Conservation (phyloP, 225 moss, liverwort and hornwort species). For the Bryum argenteum region DNA sequence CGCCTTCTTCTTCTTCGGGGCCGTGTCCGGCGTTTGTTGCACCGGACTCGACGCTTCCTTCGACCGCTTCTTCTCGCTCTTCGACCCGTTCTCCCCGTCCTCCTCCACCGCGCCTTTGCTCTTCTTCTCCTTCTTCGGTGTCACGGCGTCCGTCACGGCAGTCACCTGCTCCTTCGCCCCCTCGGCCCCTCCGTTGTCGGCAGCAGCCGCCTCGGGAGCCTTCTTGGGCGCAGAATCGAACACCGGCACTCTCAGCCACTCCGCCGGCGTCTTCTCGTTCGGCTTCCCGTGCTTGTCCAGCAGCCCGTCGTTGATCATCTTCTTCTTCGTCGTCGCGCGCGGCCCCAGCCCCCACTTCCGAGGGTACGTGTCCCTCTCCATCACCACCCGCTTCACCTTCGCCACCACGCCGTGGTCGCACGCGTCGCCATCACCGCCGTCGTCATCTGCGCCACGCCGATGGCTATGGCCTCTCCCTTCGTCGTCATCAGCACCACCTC, state of each 20-base stretch:
- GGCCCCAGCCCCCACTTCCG: constrained; percentile 95
- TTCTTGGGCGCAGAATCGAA: constrained; percentile 51
- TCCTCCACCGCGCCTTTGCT: constrained; percentile 37
- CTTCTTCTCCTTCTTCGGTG: constrained; percentile 58
- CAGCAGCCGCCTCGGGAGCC: neutral
- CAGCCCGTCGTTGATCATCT: constrained; percentile 79
- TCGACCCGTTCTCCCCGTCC: constrained; percentile 37
- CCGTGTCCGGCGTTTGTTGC: constrained; percentile 51
- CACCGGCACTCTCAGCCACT: constrained; percentile 77
- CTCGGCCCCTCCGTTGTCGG: constrained; percentile 46
- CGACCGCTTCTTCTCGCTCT: constrained; percentile 60
- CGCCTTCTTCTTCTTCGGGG: constrained; percentile 80
- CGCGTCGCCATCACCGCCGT: constrained; percentile 95
- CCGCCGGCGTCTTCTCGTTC: constrained; percentile 87
- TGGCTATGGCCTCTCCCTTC: constrained; percentile 91
- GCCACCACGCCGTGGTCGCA: constrained; percentile 96
- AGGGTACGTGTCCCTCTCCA: constrained; percentile 96
- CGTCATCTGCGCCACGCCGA: constrained; percentile 89
- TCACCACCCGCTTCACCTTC: constrained; percentile 90
- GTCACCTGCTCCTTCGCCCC: constrained; percentile 34
- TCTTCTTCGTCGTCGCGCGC: constrained; percentile 89
- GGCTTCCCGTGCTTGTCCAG: constrained; percentile 93
- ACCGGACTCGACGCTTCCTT: constrained; percentile 53
- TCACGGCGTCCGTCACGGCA: constrained; percentile 26
- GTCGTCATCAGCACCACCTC: constrained; percentile 96